Evolutionary conservation across 805 yeast species (phyloP).

Genomic region (Peterozyma xylosa): DNA sequence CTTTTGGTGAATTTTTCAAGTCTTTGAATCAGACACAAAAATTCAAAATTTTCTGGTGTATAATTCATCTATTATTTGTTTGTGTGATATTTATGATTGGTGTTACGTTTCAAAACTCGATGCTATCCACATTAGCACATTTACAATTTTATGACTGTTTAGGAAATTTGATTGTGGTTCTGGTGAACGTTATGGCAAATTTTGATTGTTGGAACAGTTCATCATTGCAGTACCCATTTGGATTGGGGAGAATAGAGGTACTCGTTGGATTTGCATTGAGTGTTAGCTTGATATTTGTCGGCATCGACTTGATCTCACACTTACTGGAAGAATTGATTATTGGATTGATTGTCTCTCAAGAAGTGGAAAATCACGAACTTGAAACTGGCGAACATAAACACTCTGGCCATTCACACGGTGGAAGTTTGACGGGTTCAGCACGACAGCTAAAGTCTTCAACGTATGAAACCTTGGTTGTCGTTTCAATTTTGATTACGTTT

Average conservation of each 20-base stretch:
- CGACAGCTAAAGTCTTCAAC: slow-evolving; percentile 14
- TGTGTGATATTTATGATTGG: slow-evolving; percentile 54
- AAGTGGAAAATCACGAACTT: slow-evolving; percentile 9
- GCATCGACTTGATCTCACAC: slow-evolving; percentile 83
- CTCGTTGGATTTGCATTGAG: slow-evolving; percentile 82
- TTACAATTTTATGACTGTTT: slow-evolving; percentile 80
- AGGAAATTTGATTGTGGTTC: slow-evolving; percentile 60
- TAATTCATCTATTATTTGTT: slow-evolving; percentile 48
- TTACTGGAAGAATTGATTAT: slow-evolving; percentile 69
- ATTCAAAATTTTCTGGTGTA: slow-evolving; percentile 50
- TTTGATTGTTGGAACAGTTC: slow-evolving; percentile 87
- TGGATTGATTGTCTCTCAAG: slow-evolving; percentile 26
- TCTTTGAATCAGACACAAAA: slow-evolving; percentile 56
- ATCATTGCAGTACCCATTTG: slow-evolving; percentile 84
- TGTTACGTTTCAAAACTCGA: slow-evolving; percentile 44
- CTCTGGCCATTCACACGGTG: slow-evolving; percentile 18
- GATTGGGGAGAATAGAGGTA: slow-evolving; percentile 86
- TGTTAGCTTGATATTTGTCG: slow-evolving; percentile 82
- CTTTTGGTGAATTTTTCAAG: slow-evolving; percentile 48
- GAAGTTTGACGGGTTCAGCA: slow-evolving; percentile 14
- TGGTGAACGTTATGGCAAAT: slow-evolving; percentile 78
- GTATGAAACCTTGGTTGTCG: slow-evolving; percentile 21
- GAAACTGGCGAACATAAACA: slow-evolving; percentile 20
- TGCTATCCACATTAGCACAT: slow-evolving; percentile 77
- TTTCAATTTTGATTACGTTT: slow-evolving; percentile 22